These are phyloP conservation scores for Ostreobium quekettii DNA, from an alignment of 139 green algal species.

Conservation along the genomic window DNA sequence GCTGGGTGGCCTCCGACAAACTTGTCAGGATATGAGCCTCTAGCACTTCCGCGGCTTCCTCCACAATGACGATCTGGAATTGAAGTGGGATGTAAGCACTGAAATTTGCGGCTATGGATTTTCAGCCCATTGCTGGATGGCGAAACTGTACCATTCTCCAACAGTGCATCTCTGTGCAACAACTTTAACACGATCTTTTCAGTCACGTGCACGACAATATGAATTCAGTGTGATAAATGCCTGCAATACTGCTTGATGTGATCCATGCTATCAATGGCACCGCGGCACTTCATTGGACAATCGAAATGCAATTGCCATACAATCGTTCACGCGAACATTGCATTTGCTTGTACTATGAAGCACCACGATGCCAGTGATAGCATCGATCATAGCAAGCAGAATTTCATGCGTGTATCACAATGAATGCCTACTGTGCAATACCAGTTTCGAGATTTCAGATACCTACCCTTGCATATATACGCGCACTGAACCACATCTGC, in stretches of 20 bases:
- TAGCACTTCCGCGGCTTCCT: constrained; percentile 73
- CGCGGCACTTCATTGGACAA: no score
- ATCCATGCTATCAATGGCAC: no score
- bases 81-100: no score
- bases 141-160: neutral
- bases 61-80: constrained; percentile 52
- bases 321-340: no score
- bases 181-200: neutral
- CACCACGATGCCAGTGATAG: neutral
- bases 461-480: neutral
- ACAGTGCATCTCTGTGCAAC: neutral
- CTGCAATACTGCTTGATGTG: neutral
- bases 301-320: no score
- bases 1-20: constrained; percentile 42
- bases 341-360: no score
- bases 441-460: neutral
- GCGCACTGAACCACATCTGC: neutral
- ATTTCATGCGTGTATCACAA: neutral
- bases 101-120: no score
- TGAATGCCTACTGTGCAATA: neutral
- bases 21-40: constrained; percentile 65
- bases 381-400: no score
- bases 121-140: neutral
- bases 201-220: neutral
- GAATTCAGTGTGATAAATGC: neutral